A percentile compares a stretch with the other conserved stretches of the same genome.
phyloP scores from a whole-genome alignment of 441 rosid genomes.

The Euphorbia neoarborescens region DNA sequence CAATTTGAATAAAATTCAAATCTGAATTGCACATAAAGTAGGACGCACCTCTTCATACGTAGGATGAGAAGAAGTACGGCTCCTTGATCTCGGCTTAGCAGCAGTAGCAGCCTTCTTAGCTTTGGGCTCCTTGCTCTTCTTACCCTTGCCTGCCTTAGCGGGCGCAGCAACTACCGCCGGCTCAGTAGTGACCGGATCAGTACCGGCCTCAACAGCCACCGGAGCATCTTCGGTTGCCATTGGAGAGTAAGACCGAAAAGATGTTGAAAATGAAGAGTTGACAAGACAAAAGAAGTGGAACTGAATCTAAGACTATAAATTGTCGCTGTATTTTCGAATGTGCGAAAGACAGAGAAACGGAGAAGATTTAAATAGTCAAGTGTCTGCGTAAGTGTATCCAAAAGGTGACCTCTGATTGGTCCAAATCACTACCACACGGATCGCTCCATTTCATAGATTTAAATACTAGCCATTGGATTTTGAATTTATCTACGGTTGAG shows the following conservation, averaged over 20 bases:
- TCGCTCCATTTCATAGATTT: conserved; percentile 37
- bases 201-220: conserved; percentile 23
- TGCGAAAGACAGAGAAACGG: conserved; percentile 21
- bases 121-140: conserved; percentile 50
- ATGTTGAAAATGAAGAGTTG: neutral
- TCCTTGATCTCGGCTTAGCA: conserved; percentile 34
- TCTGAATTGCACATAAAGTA: neutral
- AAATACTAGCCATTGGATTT: conserved; percentile 56
- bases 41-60: conserved; percentile 58
- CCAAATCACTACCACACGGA: conserved; percentile 37
- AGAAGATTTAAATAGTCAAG: conserved; percentile 55
- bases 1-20: neutral
- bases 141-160: conserved; percentile 31
- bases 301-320: conserved; percentile 4
- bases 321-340: neutral
- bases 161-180: conserved; percentile 28
- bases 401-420: conserved; percentile 51
- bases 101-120: conserved; percentile 43
- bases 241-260: neutral
- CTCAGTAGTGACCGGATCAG: conserved; percentile 23
- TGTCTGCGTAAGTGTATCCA: conserved; percentile 27
- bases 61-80: conserved; percentile 47
- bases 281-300: neutral
- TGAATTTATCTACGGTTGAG: conserved; percentile 36
- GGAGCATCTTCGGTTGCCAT: conserved; percentile 41